A percentile compares a stretch with the other conserved stretches of the same genome.
These are phyloP conservation scores for Crithidia brevicula DNA, from an alignment of 208 protist species.

Conservation along the genomic window DNA sequence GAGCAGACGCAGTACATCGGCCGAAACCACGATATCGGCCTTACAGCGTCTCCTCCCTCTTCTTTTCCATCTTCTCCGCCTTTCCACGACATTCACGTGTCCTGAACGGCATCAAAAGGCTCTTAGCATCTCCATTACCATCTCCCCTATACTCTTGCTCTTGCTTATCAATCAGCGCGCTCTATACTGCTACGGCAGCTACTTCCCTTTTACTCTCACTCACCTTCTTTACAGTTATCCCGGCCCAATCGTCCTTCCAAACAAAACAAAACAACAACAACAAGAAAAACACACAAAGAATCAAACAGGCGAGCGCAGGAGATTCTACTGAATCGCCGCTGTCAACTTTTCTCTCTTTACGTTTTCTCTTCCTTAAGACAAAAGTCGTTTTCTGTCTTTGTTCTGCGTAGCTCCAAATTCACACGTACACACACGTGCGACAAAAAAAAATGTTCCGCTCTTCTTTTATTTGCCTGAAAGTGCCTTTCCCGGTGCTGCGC, in stretches of 20 bases:
- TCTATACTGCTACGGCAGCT: no score
- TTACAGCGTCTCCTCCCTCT: not conserved
- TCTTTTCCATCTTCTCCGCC: conserved; percentile 1
- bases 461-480: conserved; percentile 9
- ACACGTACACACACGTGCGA: no score
- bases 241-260: no score
- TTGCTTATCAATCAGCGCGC: no score
- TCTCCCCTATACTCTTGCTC: not conserved
- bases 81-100: conserved; percentile 9
- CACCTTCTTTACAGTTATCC: not conserved
- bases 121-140: not conserved
- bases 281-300: not conserved
- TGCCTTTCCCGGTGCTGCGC: conserved; percentile 51
- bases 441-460: conserved; percentile 31
- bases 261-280: not conserved
- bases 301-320: no score
- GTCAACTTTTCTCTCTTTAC: no score
- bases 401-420: no score
- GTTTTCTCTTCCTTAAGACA: no score
- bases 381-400: no score
- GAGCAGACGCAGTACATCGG: not conserved
- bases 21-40: not conserved
- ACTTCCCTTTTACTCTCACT: not conserved
- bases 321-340: no score
- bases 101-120: not conserved